Conservation (phyloP, 371 early-diverging fungal genomes). For the Mortierella sp. region DNA sequence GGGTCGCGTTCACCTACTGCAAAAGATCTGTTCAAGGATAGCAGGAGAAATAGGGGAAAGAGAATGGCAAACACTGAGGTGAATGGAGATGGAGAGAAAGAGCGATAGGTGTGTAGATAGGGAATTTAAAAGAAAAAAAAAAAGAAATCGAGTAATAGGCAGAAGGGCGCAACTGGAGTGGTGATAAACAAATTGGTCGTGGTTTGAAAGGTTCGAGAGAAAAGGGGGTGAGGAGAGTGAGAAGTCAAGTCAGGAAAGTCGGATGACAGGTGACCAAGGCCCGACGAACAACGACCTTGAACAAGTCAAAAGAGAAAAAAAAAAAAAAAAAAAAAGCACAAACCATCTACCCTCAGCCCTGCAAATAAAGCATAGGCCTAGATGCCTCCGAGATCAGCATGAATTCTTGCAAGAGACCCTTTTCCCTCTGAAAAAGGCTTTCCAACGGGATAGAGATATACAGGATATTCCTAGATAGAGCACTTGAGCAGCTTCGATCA, state of each 20-base stretch:
- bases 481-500: too few species aligned
- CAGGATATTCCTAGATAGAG: too few species aligned
- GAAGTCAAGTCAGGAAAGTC: not conserved
- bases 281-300: not conserved
- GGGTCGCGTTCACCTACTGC: not conserved
- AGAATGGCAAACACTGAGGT: not conserved
- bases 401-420: conserved; percentile 10
- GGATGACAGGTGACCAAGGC: too few species aligned
- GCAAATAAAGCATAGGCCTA: too few species aligned
- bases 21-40: not conserved
- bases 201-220: not conserved
- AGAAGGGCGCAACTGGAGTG: too few species aligned
- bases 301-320: not conserved
- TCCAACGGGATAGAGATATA: conserved; percentile 42
- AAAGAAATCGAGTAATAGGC: conserved; percentile 6
- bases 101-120: conserved; percentile 30
- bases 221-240: not conserved
- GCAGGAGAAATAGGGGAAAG: not conserved
- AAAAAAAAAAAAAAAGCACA: not conserved
- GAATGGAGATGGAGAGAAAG: conserved; percentile 44
- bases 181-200: too few species aligned
- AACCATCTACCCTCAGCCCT: too few species aligned
- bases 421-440: conserved; percentile 33
- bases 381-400: not conserved
- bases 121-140: conserved; percentile 8